phyloP scores from a whole-genome alignment of 805 yeast genomes.

The Sungouiozyma ichnusensis region DNA sequence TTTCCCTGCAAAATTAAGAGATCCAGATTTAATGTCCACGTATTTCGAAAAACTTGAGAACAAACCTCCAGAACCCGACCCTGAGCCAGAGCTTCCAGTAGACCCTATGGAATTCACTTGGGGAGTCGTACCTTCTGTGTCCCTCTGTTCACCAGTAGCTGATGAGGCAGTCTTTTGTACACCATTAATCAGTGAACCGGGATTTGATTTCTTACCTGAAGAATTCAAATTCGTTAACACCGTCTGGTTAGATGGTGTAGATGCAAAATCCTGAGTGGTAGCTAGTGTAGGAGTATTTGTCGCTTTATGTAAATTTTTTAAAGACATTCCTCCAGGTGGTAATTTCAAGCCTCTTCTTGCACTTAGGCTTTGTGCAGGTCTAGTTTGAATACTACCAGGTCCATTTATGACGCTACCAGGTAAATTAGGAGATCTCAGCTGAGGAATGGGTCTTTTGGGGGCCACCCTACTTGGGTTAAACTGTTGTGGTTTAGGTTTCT shows the following conservation, averaged over 20 bases:
- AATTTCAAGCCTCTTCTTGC: slow-evolving; percentile 77
- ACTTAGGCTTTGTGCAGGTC: slow-evolving; percentile 67
- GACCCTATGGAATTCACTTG: slow-evolving; percentile 7
- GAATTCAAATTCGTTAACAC: slow-evolving; percentile 3
- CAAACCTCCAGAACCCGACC: slow-evolving; percentile 36
- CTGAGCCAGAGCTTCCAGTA: slow-evolving; percentile 13
- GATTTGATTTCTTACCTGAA: slow-evolving; percentile 21
- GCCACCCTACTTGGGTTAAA: slow-evolving; percentile 23
- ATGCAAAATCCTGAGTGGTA: slow-evolving; percentile 22
- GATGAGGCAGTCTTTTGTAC: slow-evolving; percentile 28
- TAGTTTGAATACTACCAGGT: slow-evolving; percentile 1
- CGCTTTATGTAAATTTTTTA: slow-evolving; percentile 12
- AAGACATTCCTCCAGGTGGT: slow-evolving; percentile 31
- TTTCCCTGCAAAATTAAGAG: slow-evolving; percentile 85
- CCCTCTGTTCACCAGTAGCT: slow-evolving; percentile 18
- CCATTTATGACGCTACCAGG: background rate
- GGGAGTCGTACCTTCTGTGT: slow-evolving; percentile 23
- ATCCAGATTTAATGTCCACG: slow-evolving; percentile 85
- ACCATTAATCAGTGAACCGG: slow-evolving; percentile 23
- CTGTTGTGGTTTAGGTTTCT: slow-evolving; percentile 3
- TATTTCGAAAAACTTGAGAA: slow-evolving; percentile 82
- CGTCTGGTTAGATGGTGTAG: slow-evolving; percentile 18
- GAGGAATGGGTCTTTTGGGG: slow-evolving; percentile 17
- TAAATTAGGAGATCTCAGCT: background rate
- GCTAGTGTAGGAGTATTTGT: slow-evolving; percentile 8